Conservation (phyloP, 176 grass and related monocot genomes). For the Triticum aestivum region DNA sequence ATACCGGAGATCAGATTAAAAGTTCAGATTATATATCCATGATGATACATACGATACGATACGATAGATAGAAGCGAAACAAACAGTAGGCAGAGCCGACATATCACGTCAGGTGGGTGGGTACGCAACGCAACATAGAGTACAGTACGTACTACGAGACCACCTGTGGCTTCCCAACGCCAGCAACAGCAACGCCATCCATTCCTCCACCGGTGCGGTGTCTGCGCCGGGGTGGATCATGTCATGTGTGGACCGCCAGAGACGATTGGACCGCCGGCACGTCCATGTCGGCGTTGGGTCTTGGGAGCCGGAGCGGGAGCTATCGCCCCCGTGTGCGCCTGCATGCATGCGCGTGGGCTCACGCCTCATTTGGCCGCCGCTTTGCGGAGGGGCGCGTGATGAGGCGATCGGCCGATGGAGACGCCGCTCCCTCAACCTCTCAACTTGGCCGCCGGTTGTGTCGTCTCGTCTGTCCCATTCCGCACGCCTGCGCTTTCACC, state of each 20-base stretch:
- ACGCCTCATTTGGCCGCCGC: not conserved
- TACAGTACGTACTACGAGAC: not conserved
- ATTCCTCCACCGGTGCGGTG: not conserved
- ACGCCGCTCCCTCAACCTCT: not conserved
- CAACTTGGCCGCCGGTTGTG: not conserved
- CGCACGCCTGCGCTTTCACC: not conserved
- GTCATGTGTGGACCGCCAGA: not conserved
- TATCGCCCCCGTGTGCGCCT: not conserved
- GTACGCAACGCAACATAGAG: not conserved
- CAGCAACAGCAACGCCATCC: not conserved
- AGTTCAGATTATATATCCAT: not conserved
- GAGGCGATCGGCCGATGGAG: not conserved
- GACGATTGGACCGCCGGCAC: not conserved
- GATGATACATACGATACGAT: too few relatives aligned
- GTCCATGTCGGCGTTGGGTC: not conserved
- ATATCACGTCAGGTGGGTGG: conserved; percentile 4
- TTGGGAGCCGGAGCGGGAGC: not conserved
- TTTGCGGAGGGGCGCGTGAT: not conserved
- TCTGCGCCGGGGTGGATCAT: not conserved
- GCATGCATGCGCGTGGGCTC: conserved; percentile 8
- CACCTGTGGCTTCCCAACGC: not conserved
- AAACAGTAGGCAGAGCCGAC: not conserved
- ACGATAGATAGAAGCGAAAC: too few relatives aligned
- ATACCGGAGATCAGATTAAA: too few relatives aligned
- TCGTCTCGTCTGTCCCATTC: not conserved